A percentile compares a stretch with the other conserved stretches of the same genome.
phyloP scores from a whole-genome alignment of 2,329 filamentous ascomycete species.

The Colletotrichum somersetense region DNA sequence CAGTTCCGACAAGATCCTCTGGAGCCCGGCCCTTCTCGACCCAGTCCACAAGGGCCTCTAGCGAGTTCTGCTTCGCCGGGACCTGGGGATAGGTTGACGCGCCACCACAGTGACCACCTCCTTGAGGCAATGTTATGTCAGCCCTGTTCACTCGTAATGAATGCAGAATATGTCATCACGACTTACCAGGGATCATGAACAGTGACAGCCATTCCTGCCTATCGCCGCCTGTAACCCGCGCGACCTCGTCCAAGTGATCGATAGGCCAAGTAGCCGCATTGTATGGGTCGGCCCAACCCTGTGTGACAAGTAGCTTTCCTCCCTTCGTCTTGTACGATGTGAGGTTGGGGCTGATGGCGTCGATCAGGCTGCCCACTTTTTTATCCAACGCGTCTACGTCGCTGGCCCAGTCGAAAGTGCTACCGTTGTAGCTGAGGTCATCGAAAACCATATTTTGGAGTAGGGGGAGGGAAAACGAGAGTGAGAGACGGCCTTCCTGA shows the following conservation, averaged over 20 bases:
- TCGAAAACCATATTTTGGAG: slow-evolving; percentile 36
- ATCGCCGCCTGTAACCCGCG: slow-evolving; percentile 44
- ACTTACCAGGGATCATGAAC: slow-evolving; percentile 26
- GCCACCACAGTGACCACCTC: slow-evolving; percentile 29
- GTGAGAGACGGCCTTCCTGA: slow-evolving; percentile 16
- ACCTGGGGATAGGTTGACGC: slow-evolving; percentile 27
- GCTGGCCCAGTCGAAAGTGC: slow-evolving; percentile 19
- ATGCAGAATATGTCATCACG: fast-evolving
- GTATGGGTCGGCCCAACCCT: slow-evolving; percentile 24
- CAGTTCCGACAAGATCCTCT: background rate
- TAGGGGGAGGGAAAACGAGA: slow-evolving; percentile 33
- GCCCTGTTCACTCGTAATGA: background rate
- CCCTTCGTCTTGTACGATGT: slow-evolving; percentile 22
- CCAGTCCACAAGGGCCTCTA: slow-evolving; percentile 22
- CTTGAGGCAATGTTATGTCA: background rate
- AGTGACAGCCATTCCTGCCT: slow-evolving; percentile 13
- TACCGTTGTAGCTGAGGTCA: slow-evolving; percentile 21
- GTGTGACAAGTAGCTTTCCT: slow-evolving; percentile 14
- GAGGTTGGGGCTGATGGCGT: slow-evolving; percentile 23
- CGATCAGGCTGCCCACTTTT: slow-evolving; percentile 23
- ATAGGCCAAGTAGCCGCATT: slow-evolving; percentile 32
- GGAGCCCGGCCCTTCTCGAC: slow-evolving; percentile 15
- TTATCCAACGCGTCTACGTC: slow-evolving; percentile 23
- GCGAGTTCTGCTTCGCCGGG: slow-evolving; percentile 16
- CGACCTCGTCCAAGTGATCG: slow-evolving; percentile 46